Evolutionary conservation across 164 flowering plant genomes (phyloP).

Genomic region (Magnolia officinalis): DNA sequence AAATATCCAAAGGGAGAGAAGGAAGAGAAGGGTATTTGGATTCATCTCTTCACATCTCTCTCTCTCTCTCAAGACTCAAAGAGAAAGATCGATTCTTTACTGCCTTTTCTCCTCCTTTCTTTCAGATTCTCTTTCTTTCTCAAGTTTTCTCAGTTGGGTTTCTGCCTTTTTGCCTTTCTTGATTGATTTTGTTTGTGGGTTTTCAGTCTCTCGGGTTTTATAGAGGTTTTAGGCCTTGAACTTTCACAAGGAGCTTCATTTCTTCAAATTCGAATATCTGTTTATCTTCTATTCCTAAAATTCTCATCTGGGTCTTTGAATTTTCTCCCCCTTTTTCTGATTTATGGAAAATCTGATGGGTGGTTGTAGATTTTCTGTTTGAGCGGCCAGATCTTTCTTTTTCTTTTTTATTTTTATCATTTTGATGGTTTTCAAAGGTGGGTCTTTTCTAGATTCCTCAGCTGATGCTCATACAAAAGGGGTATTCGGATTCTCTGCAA

Average conservation of each 20-base stretch:
- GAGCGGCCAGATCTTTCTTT: conserved; percentile 18
- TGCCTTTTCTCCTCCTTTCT: conserved; percentile 21
- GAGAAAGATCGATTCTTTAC: conserved; percentile 15
- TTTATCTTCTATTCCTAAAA: neutral
- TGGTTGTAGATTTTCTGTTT: conserved; percentile 24
- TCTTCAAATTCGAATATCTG: conserved; percentile 1
- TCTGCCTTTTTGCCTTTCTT: conserved; percentile 18
- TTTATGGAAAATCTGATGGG: neutral
- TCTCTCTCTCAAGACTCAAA: conserved; percentile 18
- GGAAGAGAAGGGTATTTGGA: conserved; percentile 5
- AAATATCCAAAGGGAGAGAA: neutral
- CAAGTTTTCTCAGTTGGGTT: conserved; percentile 23
- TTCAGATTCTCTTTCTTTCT: conserved; percentile 19
- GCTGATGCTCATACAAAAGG: conserved; percentile 28
- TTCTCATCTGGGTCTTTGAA: conserved; percentile 15
- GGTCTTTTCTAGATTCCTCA: conserved; percentile 44
- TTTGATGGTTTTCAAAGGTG: conserved; percentile 26
- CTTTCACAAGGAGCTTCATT: neutral
- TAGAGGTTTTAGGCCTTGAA: neutral
- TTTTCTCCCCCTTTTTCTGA: conserved; percentile 12
- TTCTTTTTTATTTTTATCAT: conserved; percentile 23
- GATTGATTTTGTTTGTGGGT: neutral
- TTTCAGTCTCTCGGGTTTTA: conserved; percentile 2
- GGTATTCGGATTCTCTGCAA: conserved; percentile 37
- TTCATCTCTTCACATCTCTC: conserved; percentile 17